Evolutionary conservation across 768 basidiomycete genomes (phyloP), one percentile per base, ranked within the genome.

Genomic region (Phaeotremella skinneri): DNA sequence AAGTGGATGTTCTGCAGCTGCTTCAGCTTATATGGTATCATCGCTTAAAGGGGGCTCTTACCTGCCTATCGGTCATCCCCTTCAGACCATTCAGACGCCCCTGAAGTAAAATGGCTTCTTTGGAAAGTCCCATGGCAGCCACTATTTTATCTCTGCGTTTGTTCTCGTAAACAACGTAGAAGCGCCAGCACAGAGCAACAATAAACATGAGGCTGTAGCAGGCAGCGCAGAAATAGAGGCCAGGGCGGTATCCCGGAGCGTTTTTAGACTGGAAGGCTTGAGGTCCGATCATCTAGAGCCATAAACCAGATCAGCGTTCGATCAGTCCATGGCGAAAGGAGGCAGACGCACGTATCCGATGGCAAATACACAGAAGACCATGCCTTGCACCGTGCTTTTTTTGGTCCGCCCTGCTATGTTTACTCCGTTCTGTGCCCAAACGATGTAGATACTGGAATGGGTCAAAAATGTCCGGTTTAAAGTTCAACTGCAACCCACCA

Each of bases 391-490:
- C 20, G 52, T 25, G 1, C 54, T 61, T 48, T 56, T 65, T 49
- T 65, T 65, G 21, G 64, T 61, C 14, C 45, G 17, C 2, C 64
- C 64, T 2, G 64, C 55, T 2, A 58, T 25, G 32, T 61, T 62
- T 13, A n/a, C n/a, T n/a, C n/a, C n/a, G n/a, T n/a, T n/a, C n/a
- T n/a, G n/a, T n/a, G n/a, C n/a, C n/a, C n/a, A n/a, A n/a, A n/a
- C n/a, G n/a, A n/a, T n/a, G n/a, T n/a, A n/a, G n/a, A n/a, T n/a
- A n/a, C n/a, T n/a, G n/a, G n/a, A n/a, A n/a, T n/a, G n/a, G n/a
- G n/a, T n/a, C n/a, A n/a, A n/a, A n/a, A n/a, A n/a, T n/a, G n/a
- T n/a, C n/a, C n/a, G n/a, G n/a, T n/a, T n/a, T n/a, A n/a, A n/a
- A n/a, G n/a, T n/a, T n/a, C n/a, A n/a, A n/a, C n/a, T n/a, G n/a